Evolutionary conservation across 2,329 filamentous ascomycete species (phyloP), one percentile per base, ranked within the genome.

Genomic region (Colletotrichum shisoi): DNA sequence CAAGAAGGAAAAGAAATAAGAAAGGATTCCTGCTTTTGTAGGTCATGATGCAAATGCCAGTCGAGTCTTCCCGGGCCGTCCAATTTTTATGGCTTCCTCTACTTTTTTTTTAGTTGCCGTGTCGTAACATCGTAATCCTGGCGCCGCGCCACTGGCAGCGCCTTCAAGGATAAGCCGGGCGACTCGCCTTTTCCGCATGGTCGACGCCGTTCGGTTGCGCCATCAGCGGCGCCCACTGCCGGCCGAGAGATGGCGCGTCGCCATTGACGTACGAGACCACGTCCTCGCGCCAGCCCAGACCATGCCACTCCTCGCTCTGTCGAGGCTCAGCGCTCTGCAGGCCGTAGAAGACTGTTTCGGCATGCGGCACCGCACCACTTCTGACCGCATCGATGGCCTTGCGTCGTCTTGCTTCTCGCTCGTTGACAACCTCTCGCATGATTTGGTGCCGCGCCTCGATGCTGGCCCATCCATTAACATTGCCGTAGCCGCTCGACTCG

Each of bases 401-500:
- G n/a, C 77, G 72, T 13, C 88, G 85, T 58, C 85, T 81, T 12
- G 77, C 78, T 76, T 90, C 88, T 19, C 88, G 84, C 74, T 88
- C 87, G 3, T 79, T 76, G 1, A 89, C 79, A 2, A 86, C 81
- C 11, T 79, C 78, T 34, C 78, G 77, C 57, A 87, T 81, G 17
- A 84, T 79, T 9, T 80, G 80, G 64, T 82, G 80, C 21, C 84
- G 79, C 31, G 81, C 75, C 63, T 82, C 79, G 1, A 78, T 77
- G 45, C 78, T 83, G 31, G 82, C 79, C 81, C 83, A 86, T 24
- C 80, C 83, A n/a, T 80, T 79, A 37, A 80, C 77, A 51, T 80
- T 79, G 48, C 84, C 85, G 9, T 88, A 81, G 31, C 81, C 81
- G 13, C 80, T 82, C 57, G 87, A 87, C 71, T 91, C 89, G 40